Percentiles rank a stretch among this genome's conserved stretches.
phyloP scores from a whole-genome alignment of 352 stramenopile genomes.

The Thalassiosira ordinaria region DNA sequence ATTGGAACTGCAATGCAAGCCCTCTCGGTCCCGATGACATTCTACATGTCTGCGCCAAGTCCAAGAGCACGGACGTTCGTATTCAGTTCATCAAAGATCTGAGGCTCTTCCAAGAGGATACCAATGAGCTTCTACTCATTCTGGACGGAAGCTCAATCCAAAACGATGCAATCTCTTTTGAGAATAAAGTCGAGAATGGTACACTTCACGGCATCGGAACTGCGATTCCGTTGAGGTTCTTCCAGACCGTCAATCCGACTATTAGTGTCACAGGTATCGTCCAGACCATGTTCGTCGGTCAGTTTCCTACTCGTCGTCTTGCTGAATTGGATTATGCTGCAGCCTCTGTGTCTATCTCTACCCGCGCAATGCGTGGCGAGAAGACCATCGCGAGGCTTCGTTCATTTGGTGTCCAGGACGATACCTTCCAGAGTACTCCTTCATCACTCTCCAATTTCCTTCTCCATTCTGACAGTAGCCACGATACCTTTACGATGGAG shows the following conservation, averaged over 20 bases:
- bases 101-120: neutral
- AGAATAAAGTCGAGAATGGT: neutral
- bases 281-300: neutral
- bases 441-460: no score
- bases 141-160: neutral
- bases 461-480: no score
- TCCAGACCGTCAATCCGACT: neutral
- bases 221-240: neutral
- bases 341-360: neutral
- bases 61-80: neutral
- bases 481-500: no score
- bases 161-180: neutral
- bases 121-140: neutral
- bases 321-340: no score
- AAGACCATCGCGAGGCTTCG: no score
- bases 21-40: neutral
- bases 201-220: neutral
- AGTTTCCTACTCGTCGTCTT: neutral
- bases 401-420: neutral
- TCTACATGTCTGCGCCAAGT: neutral
- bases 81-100: neutral
- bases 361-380: neutral
- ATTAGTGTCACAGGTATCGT: neutral
- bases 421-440: no score
- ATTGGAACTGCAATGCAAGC: neutral